Evolutionary conservation across 176 grass and related monocot genomes (phyloP), one percentile per base, ranked within the genome.

Genomic region (Aegilops bicornis): DNA sequence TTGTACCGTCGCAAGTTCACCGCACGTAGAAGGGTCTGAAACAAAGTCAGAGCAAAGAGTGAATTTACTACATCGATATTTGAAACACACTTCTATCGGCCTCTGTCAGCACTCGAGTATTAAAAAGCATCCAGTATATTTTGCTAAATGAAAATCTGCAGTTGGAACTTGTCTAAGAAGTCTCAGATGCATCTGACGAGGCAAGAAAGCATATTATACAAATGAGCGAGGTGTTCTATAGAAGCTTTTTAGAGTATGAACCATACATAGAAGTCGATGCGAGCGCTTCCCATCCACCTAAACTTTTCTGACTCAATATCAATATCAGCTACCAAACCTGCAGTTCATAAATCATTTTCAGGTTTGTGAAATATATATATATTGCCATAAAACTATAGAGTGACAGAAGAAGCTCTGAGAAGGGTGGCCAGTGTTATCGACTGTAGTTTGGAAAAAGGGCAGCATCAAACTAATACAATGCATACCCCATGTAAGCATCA

Each of bases 291-390:
- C 94, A 99, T 91, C 97, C 97, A 99, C 69, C 97, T 94, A 70
- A 94, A 99, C 77, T 99, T 99, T 86, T 99, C 97, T 22, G 94
- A 99, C 60, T 99, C 94, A 56, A 97, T 99, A 93, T 99, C 94
- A 60, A 97, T 83, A 83, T 99, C 97, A 81, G 97, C 97, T 63
- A 99, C 85, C 64, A 99, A 89, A 67, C 97, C 97, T 99, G 89
- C 75, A 87, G 67, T 82, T 69, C 64, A 62, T n/a, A 88, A 52
- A 81, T 85, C 85, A 73, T 85, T 89, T 84, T 93, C 80, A 91
- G 63, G 31, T 3, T 67, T 58, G 14, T 20, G 31, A 47, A 76
- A 19, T 66, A 87, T 43, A 78, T 43, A 78, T 62, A 25, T 86
- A 69, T 12, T 76, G 59, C 22, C 17, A 76, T n/a, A 73, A 13